These are phyloP conservation scores for Lodderomyces jiufengensis DNA, from an alignment of 1,139 yeast genomes.

Conservation along the genomic window DNA sequence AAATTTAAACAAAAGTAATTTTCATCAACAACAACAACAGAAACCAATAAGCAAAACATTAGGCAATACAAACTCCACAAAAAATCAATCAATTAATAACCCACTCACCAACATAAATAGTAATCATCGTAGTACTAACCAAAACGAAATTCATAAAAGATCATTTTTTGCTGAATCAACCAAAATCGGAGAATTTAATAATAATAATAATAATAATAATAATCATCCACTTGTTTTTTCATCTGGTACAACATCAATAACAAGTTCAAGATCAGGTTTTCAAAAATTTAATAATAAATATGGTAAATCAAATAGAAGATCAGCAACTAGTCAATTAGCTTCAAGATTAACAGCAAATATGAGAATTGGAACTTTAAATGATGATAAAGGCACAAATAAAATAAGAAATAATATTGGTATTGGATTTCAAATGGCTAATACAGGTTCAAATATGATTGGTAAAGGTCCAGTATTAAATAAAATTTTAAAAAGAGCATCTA, in stretches of 20 bases:
- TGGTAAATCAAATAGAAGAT: constrained; percentile 2
- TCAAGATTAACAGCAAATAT: constrained; percentile 16
- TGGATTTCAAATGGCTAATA: background rate
- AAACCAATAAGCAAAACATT: constrained; percentile 16
- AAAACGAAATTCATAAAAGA: background rate
- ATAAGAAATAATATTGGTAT: background rate
- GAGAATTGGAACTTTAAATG: constrained; percentile 10
- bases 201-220: background rate
- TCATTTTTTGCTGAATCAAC: constrained; percentile 17
- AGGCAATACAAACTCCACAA: constrained; percentile 9
- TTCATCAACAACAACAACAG: background rate
- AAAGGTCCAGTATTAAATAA: constrained; percentile 12
- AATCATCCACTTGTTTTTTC: constrained; percentile 2
- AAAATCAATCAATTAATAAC: constrained; percentile 1
- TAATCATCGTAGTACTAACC: background rate
- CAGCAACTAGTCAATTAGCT: constrained; percentile 14
- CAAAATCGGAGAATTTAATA: constrained; percentile 10
- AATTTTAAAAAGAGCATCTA: constrained; percentile 6
- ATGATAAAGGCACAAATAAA: background rate
- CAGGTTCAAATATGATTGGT: constrained; percentile 3
- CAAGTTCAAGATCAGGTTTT: constrained; percentile 7
- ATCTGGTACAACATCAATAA: constrained; percentile 5
- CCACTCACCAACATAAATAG: background rate
- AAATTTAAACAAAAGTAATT: too few relatives aligned
- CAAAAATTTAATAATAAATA: constrained; percentile 2